A percentile compares a stretch with the other conserved stretches of the same genome.
phyloP scores from a whole-genome alignment of 1,284 basidiomycete species.

The Ceratobasidium theobromae region DNA sequence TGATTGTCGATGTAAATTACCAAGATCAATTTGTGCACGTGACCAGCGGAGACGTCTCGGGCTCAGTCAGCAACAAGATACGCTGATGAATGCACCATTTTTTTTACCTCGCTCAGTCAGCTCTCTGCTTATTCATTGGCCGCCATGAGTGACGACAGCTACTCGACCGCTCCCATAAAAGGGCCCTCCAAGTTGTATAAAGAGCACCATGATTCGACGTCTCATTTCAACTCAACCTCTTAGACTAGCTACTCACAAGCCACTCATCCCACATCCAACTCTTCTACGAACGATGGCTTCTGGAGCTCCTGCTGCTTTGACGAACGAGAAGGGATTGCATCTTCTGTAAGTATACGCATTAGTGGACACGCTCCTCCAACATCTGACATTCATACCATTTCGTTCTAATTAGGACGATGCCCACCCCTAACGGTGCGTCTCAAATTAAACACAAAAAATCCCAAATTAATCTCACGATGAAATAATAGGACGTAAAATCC shows the following conservation, averaged over 20 bases:
- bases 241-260: not conserved
- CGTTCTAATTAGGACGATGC: constrained; percentile 3
- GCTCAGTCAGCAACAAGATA: too few species aligned
- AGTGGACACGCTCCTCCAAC: not conserved
- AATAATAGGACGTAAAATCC: constrained; percentile 8
- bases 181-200: too few species aligned
- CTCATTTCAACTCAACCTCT: not conserved
- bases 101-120: too few species aligned
- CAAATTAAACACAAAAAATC: not conserved
- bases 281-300: constrained; percentile 1
- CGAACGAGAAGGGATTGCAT: constrained; percentile 18
- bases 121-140: too few species aligned
- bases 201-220: constrained; percentile 4
- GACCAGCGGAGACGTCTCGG: too few species aligned
- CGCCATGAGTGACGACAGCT: too few species aligned
- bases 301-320: constrained; percentile 2
- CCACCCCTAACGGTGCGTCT: constrained; percentile 17
- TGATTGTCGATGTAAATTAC: too few species aligned
- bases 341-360: constrained; percentile 5
- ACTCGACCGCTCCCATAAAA: too few species aligned
- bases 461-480: not conserved
- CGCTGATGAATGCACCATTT: too few species aligned
- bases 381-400: not conserved
- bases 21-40: too few species aligned
- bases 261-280: not conserved